A percentile compares a stretch with the other conserved stretches of the same genome.
phyloP scores from a whole-genome alignment of 1,284 basidiomycete species.

The Phellinidium pouzarii region DNA sequence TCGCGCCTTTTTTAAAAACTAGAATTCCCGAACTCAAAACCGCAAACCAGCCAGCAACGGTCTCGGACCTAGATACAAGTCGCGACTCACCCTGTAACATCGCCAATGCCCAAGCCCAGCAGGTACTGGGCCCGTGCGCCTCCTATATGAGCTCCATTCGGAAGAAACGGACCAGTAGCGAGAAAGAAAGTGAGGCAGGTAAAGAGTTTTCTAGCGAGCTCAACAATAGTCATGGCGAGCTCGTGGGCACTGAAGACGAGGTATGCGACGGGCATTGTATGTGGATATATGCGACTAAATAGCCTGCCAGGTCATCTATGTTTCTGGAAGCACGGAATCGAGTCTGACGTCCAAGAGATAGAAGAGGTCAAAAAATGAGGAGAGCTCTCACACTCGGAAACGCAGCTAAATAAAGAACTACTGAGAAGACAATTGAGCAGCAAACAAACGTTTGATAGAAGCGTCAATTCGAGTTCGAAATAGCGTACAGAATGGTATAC shows the following conservation, averaged over 20 bases:
- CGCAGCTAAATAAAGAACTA: too few species aligned
- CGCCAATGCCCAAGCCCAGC: conserved; percentile 40
- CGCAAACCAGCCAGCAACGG: too few species aligned
- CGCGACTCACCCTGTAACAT: conserved; percentile 61
- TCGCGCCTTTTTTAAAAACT: too few species aligned
- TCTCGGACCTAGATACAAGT: neutral
- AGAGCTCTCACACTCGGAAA: too few species aligned
- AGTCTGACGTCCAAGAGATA: too few species aligned
- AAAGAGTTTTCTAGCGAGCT: neutral
- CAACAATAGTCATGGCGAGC: neutral
- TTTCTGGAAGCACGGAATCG: neutral
- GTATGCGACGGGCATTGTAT: neutral
- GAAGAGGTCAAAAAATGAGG: too few species aligned
- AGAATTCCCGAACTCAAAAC: too few species aligned
- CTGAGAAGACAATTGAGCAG: too few species aligned
- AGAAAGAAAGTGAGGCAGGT: neutral
- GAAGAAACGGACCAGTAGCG: neutral
- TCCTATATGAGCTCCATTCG: neutral
- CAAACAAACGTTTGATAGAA: too few species aligned
- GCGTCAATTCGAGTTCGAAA: too few species aligned
- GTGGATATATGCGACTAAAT: neutral
- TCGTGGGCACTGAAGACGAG: neutral
- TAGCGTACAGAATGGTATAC: too few species aligned
- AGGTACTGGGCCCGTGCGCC: conserved; percentile 17
- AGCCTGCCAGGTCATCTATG: neutral